Base-by-base conservation (phyloP, 2,329 filamentous ascomycete species). In the Paracamarosporium sp. region DNA sequence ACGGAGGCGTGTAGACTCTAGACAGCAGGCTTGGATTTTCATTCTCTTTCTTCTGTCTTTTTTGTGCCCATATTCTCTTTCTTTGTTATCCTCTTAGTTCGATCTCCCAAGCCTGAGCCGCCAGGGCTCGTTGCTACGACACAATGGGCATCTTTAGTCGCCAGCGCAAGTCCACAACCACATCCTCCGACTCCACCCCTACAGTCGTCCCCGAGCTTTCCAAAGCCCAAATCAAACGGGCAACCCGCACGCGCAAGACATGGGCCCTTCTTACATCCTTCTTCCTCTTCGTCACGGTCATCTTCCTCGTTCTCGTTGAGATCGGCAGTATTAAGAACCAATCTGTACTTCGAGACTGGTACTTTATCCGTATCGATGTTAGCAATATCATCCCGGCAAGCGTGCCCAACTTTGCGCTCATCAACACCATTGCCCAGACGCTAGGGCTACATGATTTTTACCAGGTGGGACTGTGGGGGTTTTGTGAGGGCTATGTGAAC, bases 381-480 rank as follows among this genome's bases (percentile, higher is more conserved):
- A 86, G 90, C 65, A 85, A 96, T 69, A 90, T 97, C 72, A 89
- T 97, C 55, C 90, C 90, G 0, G 81, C 86, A 31, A 87, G 85
- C 5, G 85, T 91, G 15, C 89, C 90, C 40, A 90, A 93, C 72
- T 87, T 88, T 9, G 79, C 84, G 24, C 83, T 97, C 44, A 90
- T 96, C 77, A 96, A 96, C 80, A 92, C 88, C 44, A 93, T 97
- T 64, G 92, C 93, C 4, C 88, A 91, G 50, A 91, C 90, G 22
- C 82, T 97, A 53, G 94, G 93, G 28, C 83, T 97, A 47, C 92
- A 96, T 74, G 94, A 97, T 77, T 97, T 96, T 78, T 97, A 97
- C 77, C 90, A 93, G 69, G 90, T 96, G 27, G 93, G 93, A 5
- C 79, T 97, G 38, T 98, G 94, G 94, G 90, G 88, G 58, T 97